A percentile compares a stretch with the other conserved stretches of the same genome.
These are phyloP conservation scores for Bacidia rubella DNA, from an alignment of 495 filamentous ascomycete genomes.

Conservation along the genomic window DNA sequence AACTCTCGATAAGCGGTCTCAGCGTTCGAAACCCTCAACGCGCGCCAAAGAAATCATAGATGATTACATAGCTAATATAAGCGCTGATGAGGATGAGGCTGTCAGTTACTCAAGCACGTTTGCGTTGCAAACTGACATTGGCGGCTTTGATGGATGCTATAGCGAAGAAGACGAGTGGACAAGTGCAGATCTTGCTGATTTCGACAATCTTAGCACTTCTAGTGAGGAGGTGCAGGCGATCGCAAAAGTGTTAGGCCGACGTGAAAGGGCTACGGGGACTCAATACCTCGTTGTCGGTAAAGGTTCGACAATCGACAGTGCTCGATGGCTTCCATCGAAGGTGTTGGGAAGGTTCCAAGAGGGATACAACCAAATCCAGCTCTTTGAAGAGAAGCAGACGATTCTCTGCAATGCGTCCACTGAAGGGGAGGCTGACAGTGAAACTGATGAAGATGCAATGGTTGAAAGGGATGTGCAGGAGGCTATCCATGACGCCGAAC, in stretches of 20 bases:
- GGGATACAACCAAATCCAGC: conserved; percentile 22
- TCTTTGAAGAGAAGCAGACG: conserved; percentile 26
- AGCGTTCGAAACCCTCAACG: conserved; percentile 15
- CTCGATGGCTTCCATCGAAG: conserved; percentile 32
- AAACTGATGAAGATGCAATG: conserved; percentile 22
- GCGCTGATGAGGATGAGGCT: conserved; percentile 7
- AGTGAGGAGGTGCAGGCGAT: conserved; percentile 25
- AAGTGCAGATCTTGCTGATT: conserved; percentile 27
- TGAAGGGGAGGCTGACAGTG: conserved; percentile 17
- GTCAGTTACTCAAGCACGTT: background rate
- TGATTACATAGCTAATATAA: conserved; percentile 70
- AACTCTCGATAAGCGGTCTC: no score
- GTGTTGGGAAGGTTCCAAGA: conserved; percentile 16
- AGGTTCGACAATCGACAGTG: conserved; percentile 30
- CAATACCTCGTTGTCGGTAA: conserved; percentile 40
- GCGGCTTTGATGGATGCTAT: conserved; percentile 14
- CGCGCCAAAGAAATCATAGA: conserved; percentile 46
- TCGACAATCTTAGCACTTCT: conserved; percentile 34
- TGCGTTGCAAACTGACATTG: background rate
- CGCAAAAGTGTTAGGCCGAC: conserved; percentile 27
- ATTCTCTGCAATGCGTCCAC: conserved; percentile 7
- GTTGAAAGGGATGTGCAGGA: conserved; percentile 26
- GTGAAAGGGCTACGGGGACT: conserved; percentile 28
- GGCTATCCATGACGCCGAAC: conserved; percentile 24
- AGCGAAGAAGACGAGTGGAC: conserved; percentile 25